Conservation (phyloP, 2,329 filamentous ascomycete genomes). For the Claviceps spartinae region DNA sequence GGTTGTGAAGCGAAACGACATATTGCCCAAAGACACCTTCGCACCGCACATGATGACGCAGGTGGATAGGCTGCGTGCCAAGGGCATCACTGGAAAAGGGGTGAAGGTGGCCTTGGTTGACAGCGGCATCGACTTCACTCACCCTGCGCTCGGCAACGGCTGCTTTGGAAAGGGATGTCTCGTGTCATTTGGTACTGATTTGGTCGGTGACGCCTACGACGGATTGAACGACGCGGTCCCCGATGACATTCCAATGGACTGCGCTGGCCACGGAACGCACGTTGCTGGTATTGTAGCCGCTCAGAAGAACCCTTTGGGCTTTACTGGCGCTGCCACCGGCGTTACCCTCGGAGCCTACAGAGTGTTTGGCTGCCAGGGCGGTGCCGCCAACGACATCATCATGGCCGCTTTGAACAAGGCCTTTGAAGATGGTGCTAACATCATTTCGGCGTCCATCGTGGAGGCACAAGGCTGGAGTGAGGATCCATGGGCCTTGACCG, state of each 20-base stretch:
- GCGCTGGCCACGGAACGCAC: conserved; percentile 30
- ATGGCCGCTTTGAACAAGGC: conserved; percentile 26
- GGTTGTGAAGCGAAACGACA: conserved; percentile 5
- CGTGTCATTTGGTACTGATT: conserved; percentile 28
- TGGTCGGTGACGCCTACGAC: conserved; percentile 25
- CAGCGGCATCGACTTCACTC: conserved; percentile 45
- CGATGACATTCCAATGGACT: conserved; percentile 25
- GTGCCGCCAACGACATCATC: conserved; percentile 22
- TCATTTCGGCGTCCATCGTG: conserved; percentile 13
- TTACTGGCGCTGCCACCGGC: conserved; percentile 26
- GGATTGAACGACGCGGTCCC: conserved; percentile 18
- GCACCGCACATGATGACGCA: conserved; percentile 41
- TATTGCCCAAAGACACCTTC: conserved; percentile 20
- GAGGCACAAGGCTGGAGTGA: conserved; percentile 14
- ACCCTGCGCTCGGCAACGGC: conserved; percentile 40
- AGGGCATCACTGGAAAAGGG: conserved; percentile 35
- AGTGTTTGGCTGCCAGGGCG: conserved; percentile 21
- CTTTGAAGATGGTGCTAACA: conserved; percentile 24
- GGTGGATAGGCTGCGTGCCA: conserved; percentile 37
- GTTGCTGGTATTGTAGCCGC: conserved; percentile 33
- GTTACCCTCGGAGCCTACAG: conserved; percentile 26
- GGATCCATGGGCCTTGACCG: conserved; percentile 20
- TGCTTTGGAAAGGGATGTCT: conserved; percentile 32
- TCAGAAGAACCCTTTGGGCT: conserved; percentile 20
- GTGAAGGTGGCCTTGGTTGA: conserved; percentile 41